Evolutionary conservation across 2,329 filamentous ascomycete genomes (phyloP).

Genomic region (Daldinia eschscholtzii): DNA sequence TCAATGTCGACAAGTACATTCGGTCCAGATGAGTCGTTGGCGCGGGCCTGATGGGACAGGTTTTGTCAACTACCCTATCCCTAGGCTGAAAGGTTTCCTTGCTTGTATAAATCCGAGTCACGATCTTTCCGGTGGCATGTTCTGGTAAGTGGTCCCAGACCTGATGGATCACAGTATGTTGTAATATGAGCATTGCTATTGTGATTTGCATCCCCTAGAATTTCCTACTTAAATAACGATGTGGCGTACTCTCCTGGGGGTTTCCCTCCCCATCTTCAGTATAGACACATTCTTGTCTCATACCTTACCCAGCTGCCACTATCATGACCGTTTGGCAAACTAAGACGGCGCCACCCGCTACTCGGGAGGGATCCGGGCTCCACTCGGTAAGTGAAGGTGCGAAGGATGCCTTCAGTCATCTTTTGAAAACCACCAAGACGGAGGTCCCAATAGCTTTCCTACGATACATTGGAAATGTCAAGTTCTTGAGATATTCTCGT

Average conservation of each 20-base stretch:
- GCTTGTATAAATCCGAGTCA: conserved; percentile 37
- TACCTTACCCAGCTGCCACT: conserved; percentile 15
- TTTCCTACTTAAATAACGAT: conserved; percentile 39
- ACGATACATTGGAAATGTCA: conserved; percentile 47
- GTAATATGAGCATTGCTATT: conserved; percentile 37
- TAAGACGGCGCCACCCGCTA: conserved; percentile 14
- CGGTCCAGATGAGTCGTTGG: conserved; percentile 22
- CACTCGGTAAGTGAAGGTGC: conserved; percentile 54
- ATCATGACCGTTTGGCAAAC: conserved; percentile 40
- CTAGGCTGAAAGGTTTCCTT: conserved; percentile 16
- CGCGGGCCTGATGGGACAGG: conserved; percentile 12
- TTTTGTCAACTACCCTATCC: conserved; percentile 17
- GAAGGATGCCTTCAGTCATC: conserved; percentile 47
- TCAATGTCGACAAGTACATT: conserved; percentile 27
- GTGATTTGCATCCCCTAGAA: conserved; percentile 21
- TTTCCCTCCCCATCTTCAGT: conserved; percentile 20
- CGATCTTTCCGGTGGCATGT: conserved; percentile 6
- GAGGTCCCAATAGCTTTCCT: conserved; percentile 54
- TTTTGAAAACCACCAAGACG: conserved; percentile 47
- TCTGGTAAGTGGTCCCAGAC: conserved; percentile 37
- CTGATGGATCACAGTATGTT: conserved; percentile 40
- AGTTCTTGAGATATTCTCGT: conserved; percentile 49
- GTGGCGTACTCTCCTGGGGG: conserved; percentile 31
- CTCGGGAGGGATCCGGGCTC: conserved; percentile 15
- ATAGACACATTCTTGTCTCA: conserved; percentile 24